Conservation (phyloP, 441 rosid species). For the Corymbia citriodora region DNA sequence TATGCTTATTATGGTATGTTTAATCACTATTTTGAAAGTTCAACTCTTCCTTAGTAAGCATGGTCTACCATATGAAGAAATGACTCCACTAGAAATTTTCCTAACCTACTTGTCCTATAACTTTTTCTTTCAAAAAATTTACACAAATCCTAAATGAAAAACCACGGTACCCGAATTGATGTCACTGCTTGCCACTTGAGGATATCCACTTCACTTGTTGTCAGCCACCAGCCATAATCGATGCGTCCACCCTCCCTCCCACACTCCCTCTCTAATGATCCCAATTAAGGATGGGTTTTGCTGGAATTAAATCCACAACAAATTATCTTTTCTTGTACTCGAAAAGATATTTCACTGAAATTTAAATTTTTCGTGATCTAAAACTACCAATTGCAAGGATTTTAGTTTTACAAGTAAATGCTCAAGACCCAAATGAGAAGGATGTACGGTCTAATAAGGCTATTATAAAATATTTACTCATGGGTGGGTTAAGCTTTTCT, state of each 20-base stretch:
- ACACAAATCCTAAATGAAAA: not conserved
- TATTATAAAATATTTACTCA: no score
- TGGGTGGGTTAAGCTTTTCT: no score
- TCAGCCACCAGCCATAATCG: not conserved
- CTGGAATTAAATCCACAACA: accelerated
- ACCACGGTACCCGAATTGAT: accelerated
- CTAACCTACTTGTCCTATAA: not conserved
- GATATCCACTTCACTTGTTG: not conserved
- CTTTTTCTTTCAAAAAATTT: not conserved
- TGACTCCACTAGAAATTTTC: not conserved
- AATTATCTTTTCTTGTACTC: accelerated
- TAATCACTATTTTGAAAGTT: not conserved
- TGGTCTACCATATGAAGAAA: not conserved
- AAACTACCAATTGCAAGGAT: no score
- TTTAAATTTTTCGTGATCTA: no score
- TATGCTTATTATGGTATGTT: not conserved
- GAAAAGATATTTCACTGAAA: no score
- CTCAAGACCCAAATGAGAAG: no score
- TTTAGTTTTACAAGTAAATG: no score
- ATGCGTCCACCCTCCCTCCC: not conserved
- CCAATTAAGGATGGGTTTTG: not conserved
- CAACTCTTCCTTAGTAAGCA: no score
- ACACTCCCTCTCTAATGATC: not conserved
- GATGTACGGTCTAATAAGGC: no score
- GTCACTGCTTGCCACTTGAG: accelerated